Conservation (phyloP, 2,329 filamentous ascomycete genomes). For the Ceratocystis harringtonii region DNA sequence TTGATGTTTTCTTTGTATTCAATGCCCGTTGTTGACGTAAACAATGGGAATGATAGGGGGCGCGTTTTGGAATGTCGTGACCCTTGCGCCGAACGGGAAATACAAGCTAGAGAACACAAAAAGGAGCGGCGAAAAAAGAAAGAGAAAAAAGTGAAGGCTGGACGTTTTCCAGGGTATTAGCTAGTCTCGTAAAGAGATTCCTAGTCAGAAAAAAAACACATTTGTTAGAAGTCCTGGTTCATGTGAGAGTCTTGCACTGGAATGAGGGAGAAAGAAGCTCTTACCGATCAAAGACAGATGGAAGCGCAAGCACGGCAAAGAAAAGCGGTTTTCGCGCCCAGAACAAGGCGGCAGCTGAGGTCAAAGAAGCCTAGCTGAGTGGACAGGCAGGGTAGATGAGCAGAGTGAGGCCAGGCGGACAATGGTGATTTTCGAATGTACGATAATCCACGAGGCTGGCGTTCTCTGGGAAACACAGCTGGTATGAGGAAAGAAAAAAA, state of each 20-base stretch:
- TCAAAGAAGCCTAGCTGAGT: background rate
- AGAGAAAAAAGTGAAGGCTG: slow-evolving; percentile 7
- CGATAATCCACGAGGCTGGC: slow-evolving; percentile 2
- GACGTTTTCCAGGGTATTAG: background rate
- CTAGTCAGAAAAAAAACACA: background rate
- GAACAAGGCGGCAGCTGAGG: background rate
- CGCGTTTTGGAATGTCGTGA: slow-evolving; percentile 11
- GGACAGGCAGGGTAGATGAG: background rate
- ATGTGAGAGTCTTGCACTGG: background rate
- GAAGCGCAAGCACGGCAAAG: background rate
- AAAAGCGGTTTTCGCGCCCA: background rate
- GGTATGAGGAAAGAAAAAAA: background rate
- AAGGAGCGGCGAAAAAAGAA: slow-evolving; percentile 11
- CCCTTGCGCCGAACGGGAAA: slow-evolving; percentile 5
- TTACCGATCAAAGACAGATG: background rate
- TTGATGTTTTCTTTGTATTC: background rate
- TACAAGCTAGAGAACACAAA: slow-evolving; percentile 13
- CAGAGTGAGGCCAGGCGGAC: background rate
- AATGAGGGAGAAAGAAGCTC: background rate
- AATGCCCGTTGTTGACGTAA: slow-evolving; percentile 3
- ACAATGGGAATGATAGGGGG: slow-evolving; percentile 7
- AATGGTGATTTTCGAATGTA: background rate
- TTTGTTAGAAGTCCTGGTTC: background rate
- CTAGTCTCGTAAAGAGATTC: background rate
- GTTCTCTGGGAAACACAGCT: background rate